A percentile compares a stretch with the other conserved stretches of the same genome.
These are phyloP conservation scores for Nymphaea thermarum DNA, from an alignment of 164 flowering plant species.

Conservation along the genomic window DNA sequence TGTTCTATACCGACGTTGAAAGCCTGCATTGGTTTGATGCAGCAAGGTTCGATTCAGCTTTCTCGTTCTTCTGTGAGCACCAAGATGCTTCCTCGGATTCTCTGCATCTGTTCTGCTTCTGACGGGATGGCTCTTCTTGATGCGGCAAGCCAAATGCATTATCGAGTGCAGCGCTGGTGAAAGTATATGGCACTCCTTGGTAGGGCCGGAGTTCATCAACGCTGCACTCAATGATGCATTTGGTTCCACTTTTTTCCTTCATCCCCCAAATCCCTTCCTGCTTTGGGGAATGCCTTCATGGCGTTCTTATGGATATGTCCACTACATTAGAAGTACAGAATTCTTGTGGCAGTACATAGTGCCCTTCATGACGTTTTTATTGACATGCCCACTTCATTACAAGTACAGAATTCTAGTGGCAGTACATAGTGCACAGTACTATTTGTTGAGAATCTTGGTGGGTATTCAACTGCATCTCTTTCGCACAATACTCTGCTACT, in stretches of 20 bases:
- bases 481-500: no score
- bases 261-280: background rate
- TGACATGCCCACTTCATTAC: background rate
- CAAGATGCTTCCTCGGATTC: no score
- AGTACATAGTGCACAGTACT: background rate
- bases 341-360: background rate
- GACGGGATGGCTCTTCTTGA: no score
- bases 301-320: background rate
- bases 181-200: background rate
- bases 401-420: background rate
- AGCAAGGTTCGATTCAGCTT: no score
- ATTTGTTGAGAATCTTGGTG: background rate
- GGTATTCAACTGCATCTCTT: no score
- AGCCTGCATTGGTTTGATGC: no score
- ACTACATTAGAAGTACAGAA: no score
- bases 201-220: constrained; percentile 31
- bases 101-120: no score
- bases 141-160: constrained; percentile 18
- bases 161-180: constrained; percentile 42
- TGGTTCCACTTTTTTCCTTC: background rate
- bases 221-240: constrained; percentile 24
- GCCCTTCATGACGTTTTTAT: background rate
- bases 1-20: no score
- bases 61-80: no score
- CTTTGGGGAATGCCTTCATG: background rate